Conservation (phyloP, 331 rosid genomes). For the Telfairia occidentalis region DNA sequence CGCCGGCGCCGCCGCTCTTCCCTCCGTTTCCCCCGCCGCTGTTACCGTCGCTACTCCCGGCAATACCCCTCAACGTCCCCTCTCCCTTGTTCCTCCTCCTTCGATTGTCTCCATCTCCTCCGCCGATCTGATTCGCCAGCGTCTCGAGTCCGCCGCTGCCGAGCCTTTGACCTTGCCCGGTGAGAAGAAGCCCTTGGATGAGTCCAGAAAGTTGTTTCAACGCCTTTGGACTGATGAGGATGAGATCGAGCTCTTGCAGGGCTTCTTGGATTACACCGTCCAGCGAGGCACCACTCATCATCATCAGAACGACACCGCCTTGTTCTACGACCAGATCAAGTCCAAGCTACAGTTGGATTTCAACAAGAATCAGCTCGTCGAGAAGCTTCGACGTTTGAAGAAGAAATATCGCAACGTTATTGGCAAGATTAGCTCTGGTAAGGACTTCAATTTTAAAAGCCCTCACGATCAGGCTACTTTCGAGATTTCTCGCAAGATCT, state of each 20-base stretch:
- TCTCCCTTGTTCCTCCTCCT: conserved; percentile 23
- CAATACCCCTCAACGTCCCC: conserved; percentile 10
- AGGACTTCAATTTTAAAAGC: conserved; percentile 44
- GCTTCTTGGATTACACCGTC: conserved; percentile 51
- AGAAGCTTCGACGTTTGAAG: conserved; percentile 70
- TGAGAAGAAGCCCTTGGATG: conserved; percentile 18
- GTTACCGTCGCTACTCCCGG: conserved; percentile 22
- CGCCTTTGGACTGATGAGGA: conserved; percentile 89
- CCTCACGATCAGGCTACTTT: conserved; percentile 60
- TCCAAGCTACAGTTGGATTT: conserved; percentile 51
- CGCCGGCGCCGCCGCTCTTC: conserved; percentile 15
- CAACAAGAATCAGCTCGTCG: conserved; percentile 71
- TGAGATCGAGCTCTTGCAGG: conserved; percentile 61
- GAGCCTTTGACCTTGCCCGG: conserved; percentile 25
- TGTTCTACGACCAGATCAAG: conserved; percentile 59
- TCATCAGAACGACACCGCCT: conserved; percentile 50
- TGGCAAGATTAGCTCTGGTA: conserved; percentile 36
- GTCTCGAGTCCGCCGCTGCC: conserved; percentile 20
- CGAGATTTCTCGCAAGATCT: conserved; percentile 73
- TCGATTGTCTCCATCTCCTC: conserved; percentile 22
- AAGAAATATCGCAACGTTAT: conserved; percentile 49
- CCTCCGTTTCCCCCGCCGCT: conserved; percentile 28
- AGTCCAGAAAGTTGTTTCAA: conserved; percentile 21
- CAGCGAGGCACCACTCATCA: conserved; percentile 24
- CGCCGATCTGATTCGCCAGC: conserved; percentile 40